Conservation (phyloP, 2,329 filamentous ascomycete genomes). For the Pestalotiopsis sp. region DNA sequence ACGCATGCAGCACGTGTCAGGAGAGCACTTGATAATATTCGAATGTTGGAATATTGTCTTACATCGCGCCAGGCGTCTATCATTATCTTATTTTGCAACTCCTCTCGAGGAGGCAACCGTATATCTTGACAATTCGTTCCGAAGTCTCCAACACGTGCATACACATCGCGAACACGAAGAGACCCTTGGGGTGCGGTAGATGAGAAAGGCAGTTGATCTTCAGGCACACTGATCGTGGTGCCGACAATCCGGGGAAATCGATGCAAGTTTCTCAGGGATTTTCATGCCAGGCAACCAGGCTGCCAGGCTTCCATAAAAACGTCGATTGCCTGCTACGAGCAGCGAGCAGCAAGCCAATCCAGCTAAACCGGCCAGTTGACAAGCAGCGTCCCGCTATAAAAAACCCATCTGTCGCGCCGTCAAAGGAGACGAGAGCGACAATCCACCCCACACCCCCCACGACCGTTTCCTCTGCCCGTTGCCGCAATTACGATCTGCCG, state of each 20-base stretch:
- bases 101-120: not conserved
- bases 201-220: conserved; percentile 6
- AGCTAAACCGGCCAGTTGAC: not conserved
- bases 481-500: not conserved
- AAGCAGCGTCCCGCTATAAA: not conserved
- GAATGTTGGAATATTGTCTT: not conserved
- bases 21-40: not conserved
- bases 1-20: not conserved
- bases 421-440: not conserved
- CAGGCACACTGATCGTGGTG: not conserved
- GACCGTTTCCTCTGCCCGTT: not conserved
- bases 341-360: not conserved
- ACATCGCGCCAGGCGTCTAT: not conserved
- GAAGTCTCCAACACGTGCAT: not conserved
- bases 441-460: not conserved
- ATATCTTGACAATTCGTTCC: not conserved
- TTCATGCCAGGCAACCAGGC: not conserved
- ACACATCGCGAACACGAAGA: not conserved
- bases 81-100: not conserved
- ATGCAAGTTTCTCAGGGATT: not conserved
- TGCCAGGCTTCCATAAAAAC: not conserved
- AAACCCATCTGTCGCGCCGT: not conserved
- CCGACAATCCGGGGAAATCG: conserved; percentile 6
- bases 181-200: not conserved
- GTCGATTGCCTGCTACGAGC: not conserved